Evolutionary conservation across 2,329 filamentous ascomycete genomes (phyloP).

Genomic region (Dothistroma septosporum): DNA sequence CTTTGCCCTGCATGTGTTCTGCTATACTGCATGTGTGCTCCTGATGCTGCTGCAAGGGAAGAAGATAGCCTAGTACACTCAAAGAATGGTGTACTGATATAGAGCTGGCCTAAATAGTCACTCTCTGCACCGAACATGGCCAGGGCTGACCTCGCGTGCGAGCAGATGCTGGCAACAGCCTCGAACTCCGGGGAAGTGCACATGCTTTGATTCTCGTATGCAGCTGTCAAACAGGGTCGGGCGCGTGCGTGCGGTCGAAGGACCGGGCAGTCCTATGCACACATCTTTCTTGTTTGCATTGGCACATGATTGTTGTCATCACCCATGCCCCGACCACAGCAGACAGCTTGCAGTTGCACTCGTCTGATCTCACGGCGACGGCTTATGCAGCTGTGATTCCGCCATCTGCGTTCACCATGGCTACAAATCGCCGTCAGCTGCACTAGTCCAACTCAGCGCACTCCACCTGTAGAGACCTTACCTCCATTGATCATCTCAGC

Average conservation of each 20-base stretch:
- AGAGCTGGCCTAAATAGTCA: background rate
- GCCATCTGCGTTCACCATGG: slow-evolving; percentile 25
- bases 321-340: too few relatives aligned
- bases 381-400: slow-evolving; percentile 22
- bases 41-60: background rate
- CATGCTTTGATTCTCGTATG: too few relatives aligned
- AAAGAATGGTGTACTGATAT: background rate
- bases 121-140: background rate
- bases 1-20: background rate
- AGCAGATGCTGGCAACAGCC: background rate
- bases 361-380: background rate
- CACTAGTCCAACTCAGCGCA: background rate
- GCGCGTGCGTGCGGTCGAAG: too few relatives aligned
- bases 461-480: background rate
- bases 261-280: too few relatives aligned
- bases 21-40: too few relatives aligned
- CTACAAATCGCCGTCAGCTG: background rate
- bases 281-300: too few relatives aligned
- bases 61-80: background rate
- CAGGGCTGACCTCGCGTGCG: background rate
- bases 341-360: background rate
- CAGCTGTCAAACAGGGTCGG: too few relatives aligned
- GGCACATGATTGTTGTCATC: too few relatives aligned
- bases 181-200: too few relatives aligned
- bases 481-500: slow-evolving; percentile 35